phyloP scores from a whole-genome alignment of 2,329 filamentous ascomycete genomes.

The Talaromyces islandicus region DNA sequence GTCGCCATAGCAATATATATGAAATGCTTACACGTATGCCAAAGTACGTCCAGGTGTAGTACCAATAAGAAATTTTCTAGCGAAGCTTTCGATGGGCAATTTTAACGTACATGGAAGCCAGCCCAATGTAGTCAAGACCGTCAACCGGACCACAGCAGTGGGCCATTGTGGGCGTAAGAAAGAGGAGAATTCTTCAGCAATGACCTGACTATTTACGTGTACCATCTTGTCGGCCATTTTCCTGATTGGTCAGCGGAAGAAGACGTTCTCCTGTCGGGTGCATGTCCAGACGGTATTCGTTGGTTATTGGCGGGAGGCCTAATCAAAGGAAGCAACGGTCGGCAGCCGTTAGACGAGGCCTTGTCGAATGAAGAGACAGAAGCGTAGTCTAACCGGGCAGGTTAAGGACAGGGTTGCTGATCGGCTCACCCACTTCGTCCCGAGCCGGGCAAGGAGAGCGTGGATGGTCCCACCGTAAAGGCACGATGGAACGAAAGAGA shows the following conservation, averaged over 20 bases:
- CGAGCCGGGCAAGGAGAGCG: background rate
- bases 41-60: background rate
- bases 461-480: background rate
- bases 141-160: background rate
- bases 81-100: background rate
- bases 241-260: background rate
- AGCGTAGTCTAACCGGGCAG: background rate
- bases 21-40: background rate
- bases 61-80: background rate
- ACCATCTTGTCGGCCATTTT: background rate
- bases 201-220: background rate
- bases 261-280: background rate
- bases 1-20: background rate
- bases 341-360: background rate
- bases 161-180: background rate
- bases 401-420: slow-evolving; percentile 3
- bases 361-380: slow-evolving; percentile 11
- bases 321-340: slow-evolving; percentile 6
- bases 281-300: background rate
- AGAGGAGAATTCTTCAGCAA: background rate
- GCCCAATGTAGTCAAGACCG: background rate
- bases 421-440: background rate
- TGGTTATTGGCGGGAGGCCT: slow-evolving; percentile 1
- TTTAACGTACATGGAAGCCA: background rate
- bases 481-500: background rate